Evolutionary conservation across 106 monocot genomes (phyloP), one percentile per base, ranked within the genome.

Genomic region (Phalaenopsis equestris): DNA sequence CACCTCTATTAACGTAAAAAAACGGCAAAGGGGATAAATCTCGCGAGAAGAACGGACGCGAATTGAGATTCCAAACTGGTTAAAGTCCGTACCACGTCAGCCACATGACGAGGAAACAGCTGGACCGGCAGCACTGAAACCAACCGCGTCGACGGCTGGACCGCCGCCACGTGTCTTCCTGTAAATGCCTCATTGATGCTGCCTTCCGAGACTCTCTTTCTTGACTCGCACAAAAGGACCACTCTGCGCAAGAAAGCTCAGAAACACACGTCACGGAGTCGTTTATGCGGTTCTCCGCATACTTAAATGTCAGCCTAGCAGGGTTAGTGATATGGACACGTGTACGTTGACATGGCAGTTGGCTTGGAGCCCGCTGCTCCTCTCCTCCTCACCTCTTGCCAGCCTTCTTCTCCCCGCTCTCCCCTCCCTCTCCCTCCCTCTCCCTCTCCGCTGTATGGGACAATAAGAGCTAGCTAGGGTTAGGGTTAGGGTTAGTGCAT

Each of bases 341-440:
- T 70, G 70, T 70, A 70, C 11, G 70, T 70, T 70, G 70, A 70
- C 70, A 39, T 70, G 70, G 70, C 70, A 70, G 38, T 70, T 70
- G 30, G 70, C 39, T 38, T 70, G 70, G 39, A 65, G 64, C 64
- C 64, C 64, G 64, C 64, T 5, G 24, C 64, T 65, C 9, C 70
- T 39, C 11, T 38, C 70, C 39, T 70, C 70, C 38, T 37, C 39
- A 38, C 11, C 38, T 70, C 70, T 70, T 70, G 37, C 70, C 70
- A n/a, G 4, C 61, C 61, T 10, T 61, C 61, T 39, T 17, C 39
- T 1, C 14, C n/a, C 39, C 61, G 21, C 8, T 61, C 61, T 70
- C 7, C 38, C 0, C 38, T 70, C 38, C 12, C 70, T 67, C 1
- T 2, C 70, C 0, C 70, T 2, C 14, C 12, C 37, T 9, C 70